Evolutionary conservation across 441 rosid species (phyloP).

Genomic region (Pelargonium cotyledonis): DNA sequence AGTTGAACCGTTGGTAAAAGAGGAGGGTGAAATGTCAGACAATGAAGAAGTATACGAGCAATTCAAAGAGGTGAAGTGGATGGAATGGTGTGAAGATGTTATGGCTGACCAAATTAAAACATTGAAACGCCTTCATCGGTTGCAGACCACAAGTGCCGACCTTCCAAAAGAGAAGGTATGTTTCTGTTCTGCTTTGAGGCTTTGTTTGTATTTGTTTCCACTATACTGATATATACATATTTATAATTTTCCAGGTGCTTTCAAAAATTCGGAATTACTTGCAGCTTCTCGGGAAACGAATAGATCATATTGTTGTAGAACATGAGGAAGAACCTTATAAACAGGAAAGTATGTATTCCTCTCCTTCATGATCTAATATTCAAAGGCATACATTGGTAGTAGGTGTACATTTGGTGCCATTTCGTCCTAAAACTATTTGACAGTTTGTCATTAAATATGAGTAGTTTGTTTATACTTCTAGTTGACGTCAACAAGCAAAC

Average conservation of each 20-base stretch:
- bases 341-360: constrained; percentile 68
- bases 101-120: constrained; percentile 79
- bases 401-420: background rate
- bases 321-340: constrained; percentile 62
- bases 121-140: constrained; percentile 64
- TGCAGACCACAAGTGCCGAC: constrained; percentile 91
- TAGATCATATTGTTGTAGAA: constrained; percentile 70
- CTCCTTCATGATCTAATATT: constrained; percentile 1
- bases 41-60: constrained; percentile 85
- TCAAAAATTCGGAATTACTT: constrained; percentile 82
- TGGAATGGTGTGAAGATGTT: constrained; percentile 99
- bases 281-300: constrained; percentile 79
- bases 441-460: background rate
- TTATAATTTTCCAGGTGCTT: constrained; percentile 56
- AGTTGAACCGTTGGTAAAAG: constrained; percentile 73
- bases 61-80: constrained; percentile 97
- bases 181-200: constrained; percentile 2
- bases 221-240: background rate
- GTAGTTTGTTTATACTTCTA: background rate
- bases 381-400: background rate
- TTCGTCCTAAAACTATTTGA: background rate
- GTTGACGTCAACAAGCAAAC: background rate
- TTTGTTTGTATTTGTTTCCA: background rate
- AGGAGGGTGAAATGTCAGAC: constrained; percentile 99
- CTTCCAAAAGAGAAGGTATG: constrained; percentile 91